Percentiles rank a stretch among this genome's conserved stretches.
phyloP scores from a whole-genome alignment of 2,329 filamentous ascomycete genomes.

The Thelonectria discophora region DNA sequence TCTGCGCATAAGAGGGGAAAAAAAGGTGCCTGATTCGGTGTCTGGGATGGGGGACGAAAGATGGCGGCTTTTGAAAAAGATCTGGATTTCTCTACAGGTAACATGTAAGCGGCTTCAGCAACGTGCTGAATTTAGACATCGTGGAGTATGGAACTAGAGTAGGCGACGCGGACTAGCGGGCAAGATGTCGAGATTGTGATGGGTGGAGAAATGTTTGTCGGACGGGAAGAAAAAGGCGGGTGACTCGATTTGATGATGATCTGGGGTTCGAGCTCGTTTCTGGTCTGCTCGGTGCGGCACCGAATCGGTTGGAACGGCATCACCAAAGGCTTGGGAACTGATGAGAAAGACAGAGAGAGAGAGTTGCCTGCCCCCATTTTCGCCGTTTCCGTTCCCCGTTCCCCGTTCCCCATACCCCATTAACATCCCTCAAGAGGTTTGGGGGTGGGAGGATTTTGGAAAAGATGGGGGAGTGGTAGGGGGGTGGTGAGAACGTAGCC shows the following conservation, averaged over 20 bases:
- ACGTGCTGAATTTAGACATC: background rate
- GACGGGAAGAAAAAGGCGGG: background rate
- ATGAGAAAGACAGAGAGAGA: background rate
- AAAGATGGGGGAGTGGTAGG: background rate
- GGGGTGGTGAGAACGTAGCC: background rate
- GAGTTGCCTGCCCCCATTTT: no score
- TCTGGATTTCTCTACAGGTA: background rate
- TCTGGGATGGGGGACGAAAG: no score
- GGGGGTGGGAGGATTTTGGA: background rate
- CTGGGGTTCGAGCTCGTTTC: slow-evolving; percentile 5
- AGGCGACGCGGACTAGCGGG: slow-evolving; percentile 9
- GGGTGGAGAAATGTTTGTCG: slow-evolving; percentile 25
- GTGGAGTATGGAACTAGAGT: background rate
- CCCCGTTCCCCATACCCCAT: background rate
- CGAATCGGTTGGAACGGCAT: slow-evolving; percentile 7
- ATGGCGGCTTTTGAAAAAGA: background rate
- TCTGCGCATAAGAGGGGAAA: background rate
- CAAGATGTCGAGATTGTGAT: slow-evolving; percentile 19
- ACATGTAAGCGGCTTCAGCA: background rate
- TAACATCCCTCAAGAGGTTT: background rate
- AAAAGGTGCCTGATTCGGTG: no score
- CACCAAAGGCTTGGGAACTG: background rate
- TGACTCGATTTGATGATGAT: slow-evolving; percentile 8
- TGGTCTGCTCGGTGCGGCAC: slow-evolving; percentile 7
- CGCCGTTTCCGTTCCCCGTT: no score